phyloP scores from a whole-genome alignment of 1,284 basidiomycete species.

The Cryptococcus jaspeensis region DNA sequence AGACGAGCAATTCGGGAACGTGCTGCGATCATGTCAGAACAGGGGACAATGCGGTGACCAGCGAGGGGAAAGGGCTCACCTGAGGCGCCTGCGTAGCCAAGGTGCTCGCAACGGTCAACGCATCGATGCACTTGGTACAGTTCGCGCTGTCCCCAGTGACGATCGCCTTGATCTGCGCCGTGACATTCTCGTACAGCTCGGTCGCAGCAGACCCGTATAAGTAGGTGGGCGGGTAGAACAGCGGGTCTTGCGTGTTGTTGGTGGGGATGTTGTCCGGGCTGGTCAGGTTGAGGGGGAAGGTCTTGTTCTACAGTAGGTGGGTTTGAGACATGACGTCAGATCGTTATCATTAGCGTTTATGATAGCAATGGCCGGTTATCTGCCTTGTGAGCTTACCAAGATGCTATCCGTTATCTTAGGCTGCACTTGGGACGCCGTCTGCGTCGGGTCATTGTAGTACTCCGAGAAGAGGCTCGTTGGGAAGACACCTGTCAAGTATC shows the following conservation, averaged over 20 bases:
- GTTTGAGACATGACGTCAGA: not conserved
- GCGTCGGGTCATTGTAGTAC: slow-evolving; percentile 70
- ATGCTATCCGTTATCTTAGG: slow-evolving; percentile 69
- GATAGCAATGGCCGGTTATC: too few relatives aligned
- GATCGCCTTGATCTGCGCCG: slow-evolving; percentile 60
- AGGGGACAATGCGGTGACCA: slow-evolving; percentile 47
- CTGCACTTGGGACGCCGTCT: slow-evolving; percentile 65
- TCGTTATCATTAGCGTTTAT: too few relatives aligned
- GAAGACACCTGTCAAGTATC: slow-evolving; percentile 24
- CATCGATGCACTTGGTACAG: slow-evolving; percentile 64
- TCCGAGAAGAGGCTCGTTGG: slow-evolving; percentile 37
- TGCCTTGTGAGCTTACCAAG: slow-evolving; percentile 16
- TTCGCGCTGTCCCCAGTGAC: slow-evolving; percentile 43
- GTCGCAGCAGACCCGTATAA: slow-evolving; percentile 40
- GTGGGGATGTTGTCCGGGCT: slow-evolving; percentile 59
- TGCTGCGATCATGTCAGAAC: slow-evolving; percentile 5
- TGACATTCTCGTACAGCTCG: slow-evolving; percentile 57
- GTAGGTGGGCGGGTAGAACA: slow-evolving; percentile 62
- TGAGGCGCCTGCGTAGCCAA: slow-evolving; percentile 61
- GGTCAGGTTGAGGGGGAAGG: slow-evolving; percentile 58
- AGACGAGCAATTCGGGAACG: slow-evolving; percentile 59
- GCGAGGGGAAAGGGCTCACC: slow-evolving; percentile 63
- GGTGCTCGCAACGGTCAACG: slow-evolving; percentile 46
- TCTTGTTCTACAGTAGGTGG: slow-evolving; percentile 55
- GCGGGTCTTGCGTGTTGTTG: slow-evolving; percentile 63